Percentiles rank a stretch among this genome's conserved stretches.
Evolutionary conservation across 2,329 filamentous ascomycete species (phyloP).

Genomic region (Aspergillus glaucus): DNA sequence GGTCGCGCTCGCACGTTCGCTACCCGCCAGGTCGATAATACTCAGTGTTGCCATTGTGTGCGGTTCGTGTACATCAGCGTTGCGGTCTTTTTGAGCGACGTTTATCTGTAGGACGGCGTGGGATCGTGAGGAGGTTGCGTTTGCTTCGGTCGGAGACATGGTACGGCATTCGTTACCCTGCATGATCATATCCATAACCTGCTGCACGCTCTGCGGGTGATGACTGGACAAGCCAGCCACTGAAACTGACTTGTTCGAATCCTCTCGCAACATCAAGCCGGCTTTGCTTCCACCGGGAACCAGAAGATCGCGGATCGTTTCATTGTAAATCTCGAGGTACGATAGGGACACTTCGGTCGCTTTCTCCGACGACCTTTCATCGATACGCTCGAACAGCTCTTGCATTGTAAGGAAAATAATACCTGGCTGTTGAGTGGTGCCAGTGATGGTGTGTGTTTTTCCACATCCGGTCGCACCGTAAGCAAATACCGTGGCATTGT

Average conservation of each 20-base stretch:
- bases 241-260: constrained; percentile 86
- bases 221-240: constrained; percentile 88
- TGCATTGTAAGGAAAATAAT: constrained; percentile 99
- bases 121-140: constrained; percentile 93
- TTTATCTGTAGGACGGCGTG: constrained; percentile 98
- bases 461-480: constrained; percentile 97
- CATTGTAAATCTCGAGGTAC: constrained; percentile 98
- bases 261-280: constrained; percentile 86
- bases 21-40: constrained; percentile 95
- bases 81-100: constrained; percentile 85
- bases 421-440: constrained; percentile 83
- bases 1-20: constrained; percentile 89
- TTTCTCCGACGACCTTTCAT: constrained; percentile 80
- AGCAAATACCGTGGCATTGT: constrained; percentile 97
- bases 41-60: constrained; percentile 97
- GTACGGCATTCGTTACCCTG: constrained; percentile 90
- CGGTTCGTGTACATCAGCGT: constrained; percentile 85
- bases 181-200: constrained; percentile 99
- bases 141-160: constrained; percentile 93
- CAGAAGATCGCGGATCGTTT: constrained; percentile 91
- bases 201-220: constrained; percentile 80
- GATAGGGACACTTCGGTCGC: constrained; percentile 84
- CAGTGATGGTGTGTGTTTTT: constrained; percentile 96
- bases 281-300: constrained; percentile 77
- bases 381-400: constrained; percentile 92